These are phyloP conservation scores for Sclerotinia trifoliorum DNA, from an alignment of 2,329 filamentous ascomycete genomes.

Conservation along the genomic window DNA sequence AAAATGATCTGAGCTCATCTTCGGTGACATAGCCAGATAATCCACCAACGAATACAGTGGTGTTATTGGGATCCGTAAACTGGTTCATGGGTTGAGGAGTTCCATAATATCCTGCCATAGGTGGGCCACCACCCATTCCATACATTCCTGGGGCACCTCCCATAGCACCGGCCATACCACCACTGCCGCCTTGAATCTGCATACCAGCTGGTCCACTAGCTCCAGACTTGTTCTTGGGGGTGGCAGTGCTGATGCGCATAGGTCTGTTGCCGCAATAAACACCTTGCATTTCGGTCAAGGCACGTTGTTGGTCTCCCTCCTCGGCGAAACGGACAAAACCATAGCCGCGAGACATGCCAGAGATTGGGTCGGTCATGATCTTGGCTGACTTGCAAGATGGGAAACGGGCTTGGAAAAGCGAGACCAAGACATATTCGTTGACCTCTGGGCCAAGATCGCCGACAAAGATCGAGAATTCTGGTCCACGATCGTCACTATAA, in stretches of 20 bases:
- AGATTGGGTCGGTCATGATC: conserved; percentile 99
- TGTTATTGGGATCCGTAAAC: conserved; percentile 99
- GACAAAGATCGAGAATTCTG: conserved; percentile 96
- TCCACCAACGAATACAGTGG: conserved; percentile 96
- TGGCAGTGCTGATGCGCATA: conserved; percentile 97
- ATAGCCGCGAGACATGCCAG: conserved; percentile 94
- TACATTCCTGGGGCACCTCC: conserved; percentile 57
- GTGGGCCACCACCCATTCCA: conserved; percentile 57
- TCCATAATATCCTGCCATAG: conserved; percentile 66
- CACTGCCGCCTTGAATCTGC: conserved; percentile 43
- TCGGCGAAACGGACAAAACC: conserved; percentile 97
- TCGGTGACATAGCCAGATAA: conserved; percentile 98
- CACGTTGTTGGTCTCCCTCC: conserved; percentile 93
- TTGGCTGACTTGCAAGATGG: conserved; percentile 98
- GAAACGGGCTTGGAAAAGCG: conserved; percentile 94
- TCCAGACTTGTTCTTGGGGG: conserved; percentile 81
- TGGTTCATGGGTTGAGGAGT: conserved; percentile 91
- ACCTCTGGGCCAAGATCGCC: conserved; percentile 97
- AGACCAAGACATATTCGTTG: conserved; percentile 96
- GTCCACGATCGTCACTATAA: conserved; percentile 84
- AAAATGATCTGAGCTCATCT: conserved; percentile 99
- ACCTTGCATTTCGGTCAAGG: conserved; percentile 96
- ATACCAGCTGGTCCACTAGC: conserved; percentile 53
- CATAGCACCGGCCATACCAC: conserved; percentile 50
- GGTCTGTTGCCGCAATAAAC: conserved; percentile 98